Evolutionary conservation across 768 basidiomycete species (phyloP).

Genomic region (Phylloporus rhodoxanthus): DNA sequence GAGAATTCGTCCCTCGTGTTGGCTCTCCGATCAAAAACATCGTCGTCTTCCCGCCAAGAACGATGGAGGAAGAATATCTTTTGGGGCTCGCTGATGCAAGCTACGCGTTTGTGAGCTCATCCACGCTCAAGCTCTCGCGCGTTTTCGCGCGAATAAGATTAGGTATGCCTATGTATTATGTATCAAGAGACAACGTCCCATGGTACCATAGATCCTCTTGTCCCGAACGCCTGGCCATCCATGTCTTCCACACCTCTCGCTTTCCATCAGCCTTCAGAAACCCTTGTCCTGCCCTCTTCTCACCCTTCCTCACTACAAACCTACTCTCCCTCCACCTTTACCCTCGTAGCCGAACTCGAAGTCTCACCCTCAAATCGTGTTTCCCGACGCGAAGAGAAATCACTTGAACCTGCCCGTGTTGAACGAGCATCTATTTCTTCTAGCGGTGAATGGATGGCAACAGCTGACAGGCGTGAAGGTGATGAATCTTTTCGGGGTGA

Average conservation of each 20-base stretch:
- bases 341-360: constrained; percentile 80
- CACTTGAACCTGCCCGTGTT: constrained; percentile 69
- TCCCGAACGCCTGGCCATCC: constrained; percentile 33
- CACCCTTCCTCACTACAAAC: constrained; percentile 95
- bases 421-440: constrained; percentile 61
- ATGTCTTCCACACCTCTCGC: constrained; percentile 58
- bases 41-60: constrained; percentile 46
- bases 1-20: constrained; percentile 88
- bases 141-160: constrained; percentile 74
- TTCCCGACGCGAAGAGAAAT: constrained; percentile 72
- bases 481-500: constrained; percentile 62
- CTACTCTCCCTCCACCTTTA: constrained; percentile 68
- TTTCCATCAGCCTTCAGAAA: constrained; percentile 64
- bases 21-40: constrained; percentile 80
- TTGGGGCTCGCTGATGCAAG: constrained; percentile 79
- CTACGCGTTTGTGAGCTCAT: constrained; percentile 66
- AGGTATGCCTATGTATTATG: constrained; percentile 39
- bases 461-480: constrained; percentile 69
- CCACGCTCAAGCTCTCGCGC: constrained; percentile 64
- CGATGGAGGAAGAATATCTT: constrained; percentile 77
- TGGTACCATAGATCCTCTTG: constrained; percentile 31
- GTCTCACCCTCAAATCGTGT: constrained; percentile 91
- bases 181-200: neutral
- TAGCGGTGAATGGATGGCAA: constrained; percentile 87
- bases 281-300: constrained; percentile 84